Evolutionary conservation across 1,284 basidiomycete species (phyloP).

Genomic region (Trichosporon coremiiforme): DNA sequence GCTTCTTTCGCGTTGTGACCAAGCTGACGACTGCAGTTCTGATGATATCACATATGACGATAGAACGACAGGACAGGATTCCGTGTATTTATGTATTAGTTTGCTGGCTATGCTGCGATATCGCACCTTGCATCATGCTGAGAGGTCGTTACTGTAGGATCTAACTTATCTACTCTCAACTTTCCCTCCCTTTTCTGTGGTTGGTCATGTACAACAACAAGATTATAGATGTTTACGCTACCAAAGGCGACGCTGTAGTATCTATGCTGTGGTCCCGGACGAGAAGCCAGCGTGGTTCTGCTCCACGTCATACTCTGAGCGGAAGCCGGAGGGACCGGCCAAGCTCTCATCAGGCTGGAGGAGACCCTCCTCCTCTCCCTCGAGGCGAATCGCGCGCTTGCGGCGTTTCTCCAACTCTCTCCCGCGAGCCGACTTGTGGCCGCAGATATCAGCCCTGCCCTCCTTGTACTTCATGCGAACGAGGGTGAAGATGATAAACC

Average conservation of each 20-base stretch:
- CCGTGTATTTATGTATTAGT: constrained; percentile 14
- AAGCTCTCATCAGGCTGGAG: constrained; percentile 18
- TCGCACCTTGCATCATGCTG: background rate
- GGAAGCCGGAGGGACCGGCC: constrained; percentile 7
- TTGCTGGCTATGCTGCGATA: too few species aligned
- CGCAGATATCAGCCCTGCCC: constrained; percentile 50
- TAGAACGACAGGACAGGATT: constrained; percentile 11
- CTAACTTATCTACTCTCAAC: background rate
- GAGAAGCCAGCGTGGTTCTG: background rate
- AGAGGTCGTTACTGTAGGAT: background rate
- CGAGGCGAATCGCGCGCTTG: constrained; percentile 28
- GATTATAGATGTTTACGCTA: background rate
- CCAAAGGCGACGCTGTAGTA: too few species aligned
- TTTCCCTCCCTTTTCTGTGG: background rate
- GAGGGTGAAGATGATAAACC: constrained; percentile 65
- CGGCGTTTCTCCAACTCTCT: constrained; percentile 33
- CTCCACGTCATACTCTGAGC: background rate
- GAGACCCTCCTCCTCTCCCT: constrained; percentile 35
- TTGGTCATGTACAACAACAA: constrained; percentile 9
- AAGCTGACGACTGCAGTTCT: constrained; percentile 8
- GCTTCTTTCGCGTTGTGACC: background rate
- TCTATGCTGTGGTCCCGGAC: background rate
- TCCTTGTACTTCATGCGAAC: constrained; percentile 66
- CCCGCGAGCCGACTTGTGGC: constrained; percentile 35
- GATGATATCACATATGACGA: background rate